Base-by-base conservation (phyloP, 2,329 filamentous ascomycete genomes). In the Cladosporium sphaerospermum region DNA sequence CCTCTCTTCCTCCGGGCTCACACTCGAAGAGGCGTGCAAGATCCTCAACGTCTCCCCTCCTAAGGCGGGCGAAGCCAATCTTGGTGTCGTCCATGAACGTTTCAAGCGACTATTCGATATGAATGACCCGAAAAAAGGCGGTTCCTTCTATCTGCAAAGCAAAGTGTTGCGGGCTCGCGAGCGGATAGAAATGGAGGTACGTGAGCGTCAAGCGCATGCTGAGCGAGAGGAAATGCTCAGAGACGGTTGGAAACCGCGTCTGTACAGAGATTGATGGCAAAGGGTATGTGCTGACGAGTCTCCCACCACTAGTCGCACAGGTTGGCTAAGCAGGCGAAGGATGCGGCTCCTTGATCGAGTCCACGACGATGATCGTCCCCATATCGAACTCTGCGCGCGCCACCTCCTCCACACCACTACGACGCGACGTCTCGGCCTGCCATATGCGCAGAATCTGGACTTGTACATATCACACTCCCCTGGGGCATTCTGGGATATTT, bases 81-180 rank as follows among this genome's bases (percentile, higher is more conserved):
- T 91, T 69, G 88, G 91, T 63, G 79, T 86, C 60, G 84, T 96
- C 52, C 85, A 87, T 73, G 83, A 86, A 62, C 81, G 90, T 51
- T 99, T 97, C 79, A 97, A 97, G 81, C 84, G 86, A 59, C 76
- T 99, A 45, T 99, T 96, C 69, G 93, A 99, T 72, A 76, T 82
- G 62, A 99, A 99, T 74, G 88, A 99, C 60, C 92, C 93, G 9
- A 80, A 95, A 72, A 96, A 96, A 67, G 93, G 93, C 34, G 93
- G 93, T 50, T 96, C 90, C 65, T 99, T 99, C 73, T 99, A 99
- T 72, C 78, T 99, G 45, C 93, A 99, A 74, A 97, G 92, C 78
- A 99, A 99, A 75, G 83, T 99, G 52, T 74, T 97, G 62, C 80
- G 93, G 57, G 93, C 93, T 54, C 82, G 92, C 64, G 92, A 99